A percentile compares a stretch with the other conserved stretches of the same genome.
phyloP scores from a whole-genome alignment of 1,139 yeast genomes.

The Protomyces inundatus region DNA sequence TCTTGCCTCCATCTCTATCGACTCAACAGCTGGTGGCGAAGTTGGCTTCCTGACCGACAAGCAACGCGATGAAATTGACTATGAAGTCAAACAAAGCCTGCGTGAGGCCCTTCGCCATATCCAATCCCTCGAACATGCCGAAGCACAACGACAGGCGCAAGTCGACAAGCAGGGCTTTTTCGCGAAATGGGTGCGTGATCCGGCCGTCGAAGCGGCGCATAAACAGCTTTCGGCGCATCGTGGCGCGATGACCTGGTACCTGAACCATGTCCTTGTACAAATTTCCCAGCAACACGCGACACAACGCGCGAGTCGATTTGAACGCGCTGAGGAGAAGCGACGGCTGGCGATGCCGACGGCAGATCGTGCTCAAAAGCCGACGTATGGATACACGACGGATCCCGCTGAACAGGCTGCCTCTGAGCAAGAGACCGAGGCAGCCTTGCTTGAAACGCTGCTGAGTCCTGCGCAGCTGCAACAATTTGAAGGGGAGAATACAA shows the following conservation, averaged over 20 bases:
- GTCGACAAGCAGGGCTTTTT: background rate
- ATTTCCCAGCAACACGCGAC: conserved; percentile 40
- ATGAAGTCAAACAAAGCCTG: conserved; percentile 40
- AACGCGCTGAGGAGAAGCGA: conserved; percentile 39
- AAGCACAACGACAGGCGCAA: conserved; percentile 23
- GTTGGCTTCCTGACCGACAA: conserved; percentile 37
- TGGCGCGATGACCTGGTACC: conserved; percentile 32
- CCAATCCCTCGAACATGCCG: conserved; percentile 38
- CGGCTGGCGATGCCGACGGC: conserved; percentile 29
- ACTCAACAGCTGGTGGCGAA: background rate
- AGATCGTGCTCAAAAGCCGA: background rate
- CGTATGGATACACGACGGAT: conserved; percentile 10
- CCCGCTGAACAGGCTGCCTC: conserved; percentile 1
- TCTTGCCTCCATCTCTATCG: background rate
- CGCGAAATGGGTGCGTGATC: conserved; percentile 21
- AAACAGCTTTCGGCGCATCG: conserved; percentile 35
- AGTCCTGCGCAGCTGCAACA: conserved; percentile 60
- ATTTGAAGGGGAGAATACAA: conserved; percentile 66
- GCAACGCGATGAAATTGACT: conserved; percentile 44
- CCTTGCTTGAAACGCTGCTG: conserved; percentile 20
- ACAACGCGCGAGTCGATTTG: conserved; percentile 40
- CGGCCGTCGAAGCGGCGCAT: conserved; percentile 33
- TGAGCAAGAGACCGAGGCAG: conserved; percentile 12
- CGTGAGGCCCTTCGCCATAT: conserved; percentile 40
- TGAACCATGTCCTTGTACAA: conserved; percentile 34